Evolutionary conservation across 1,139 yeast species (phyloP).

Genomic region (Yamadazyma pseudoaaseri): DNA sequence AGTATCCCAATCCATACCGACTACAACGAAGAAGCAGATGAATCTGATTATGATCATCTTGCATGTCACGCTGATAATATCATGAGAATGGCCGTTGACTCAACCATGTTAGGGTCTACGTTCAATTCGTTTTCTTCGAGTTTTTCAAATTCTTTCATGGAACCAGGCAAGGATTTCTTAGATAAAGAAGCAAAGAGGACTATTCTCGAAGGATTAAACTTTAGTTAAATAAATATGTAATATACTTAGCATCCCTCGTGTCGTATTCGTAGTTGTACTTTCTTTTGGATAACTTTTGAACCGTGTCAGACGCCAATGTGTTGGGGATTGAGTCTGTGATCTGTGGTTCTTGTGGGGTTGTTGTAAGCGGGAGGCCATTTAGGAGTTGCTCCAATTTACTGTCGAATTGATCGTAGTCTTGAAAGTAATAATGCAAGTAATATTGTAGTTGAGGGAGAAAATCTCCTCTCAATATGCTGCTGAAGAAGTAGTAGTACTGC

Average conservation of each 20-base stretch:
- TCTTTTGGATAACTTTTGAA: slow-evolving; percentile 12
- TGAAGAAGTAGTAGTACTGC: slow-evolving; percentile 22
- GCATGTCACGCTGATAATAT: slow-evolving; percentile 52
- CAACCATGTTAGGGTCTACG: slow-evolving; percentile 46
- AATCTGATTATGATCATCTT: slow-evolving; percentile 36
- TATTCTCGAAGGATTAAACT: slow-evolving; percentile 28
- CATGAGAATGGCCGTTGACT: slow-evolving; percentile 49
- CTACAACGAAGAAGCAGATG: slow-evolving; percentile 17
- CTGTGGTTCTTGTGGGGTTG: slow-evolving; percentile 10
- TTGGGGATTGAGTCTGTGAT: slow-evolving; percentile 7
- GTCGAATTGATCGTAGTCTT: slow-evolving; percentile 16
- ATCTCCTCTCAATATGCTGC: slow-evolving; percentile 28
- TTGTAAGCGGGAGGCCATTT: slow-evolving; percentile 15
- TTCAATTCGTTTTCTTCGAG: slow-evolving; percentile 28
- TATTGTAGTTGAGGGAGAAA: slow-evolving; percentile 27
- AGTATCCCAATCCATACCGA: slow-evolving; percentile 7
- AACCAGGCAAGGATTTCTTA: slow-evolving; percentile 27
- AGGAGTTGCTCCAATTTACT: slow-evolving; percentile 14
- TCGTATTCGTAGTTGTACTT: slow-evolving; percentile 24
- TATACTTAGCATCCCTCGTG: slow-evolving; percentile 23
- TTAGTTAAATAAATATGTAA: slow-evolving; percentile 18
- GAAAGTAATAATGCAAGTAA: slow-evolving; percentile 24
- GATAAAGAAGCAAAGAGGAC: slow-evolving; percentile 30
- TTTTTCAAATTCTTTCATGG: slow-evolving; percentile 33
- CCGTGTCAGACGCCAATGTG: slow-evolving; percentile 1